Base-by-base conservation (phyloP, 1,284 basidiomycete genomes). In the Coniophora puteana region DNA sequence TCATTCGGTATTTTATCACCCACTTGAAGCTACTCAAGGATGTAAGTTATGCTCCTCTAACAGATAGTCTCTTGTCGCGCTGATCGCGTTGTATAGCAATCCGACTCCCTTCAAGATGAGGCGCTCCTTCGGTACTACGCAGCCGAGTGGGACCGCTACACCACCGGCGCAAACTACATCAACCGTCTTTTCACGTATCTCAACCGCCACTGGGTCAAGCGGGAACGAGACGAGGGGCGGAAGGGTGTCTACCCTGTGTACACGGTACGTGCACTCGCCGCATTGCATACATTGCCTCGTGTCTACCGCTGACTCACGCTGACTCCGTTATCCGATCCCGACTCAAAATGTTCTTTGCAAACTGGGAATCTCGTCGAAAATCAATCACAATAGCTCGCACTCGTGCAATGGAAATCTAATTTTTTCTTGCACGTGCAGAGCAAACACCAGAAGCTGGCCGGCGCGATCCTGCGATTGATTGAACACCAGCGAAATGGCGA, bases 201-300 rank as follows among this genome's bases (percentile, higher is more conserved):
- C 46, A 98, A 99, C 63, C 89, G 95, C 45, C 93, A 98, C 67
- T 99, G 96, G 96, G 94, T 99, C 36, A 97, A 96, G 69, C 82
- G 95, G 33, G 94, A 99, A 63, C 87, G 95, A 61, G 96, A 99
- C 55, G 95, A 99, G 62, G 96, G 96, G 5, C 80, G 93, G 57
- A 98, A 94, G 67, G 87, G 89, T 38, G 88, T 98, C 30, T 97
- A 96, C 65, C 84, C 83, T 4, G 91, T 99, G 21, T 99, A 98
- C 67, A 99, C 94, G 22, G 93, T 95, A 59, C 57, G 89, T 73
- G n/a, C 30, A 22, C 30, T 26, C 27, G 36, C 23, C 14, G 36
- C 24, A 38, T 24, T 41, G 41, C 16, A 22, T 24, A 36, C 28
- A 40, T 7, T 29, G 23, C 7, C 17, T 30, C 5, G 17, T 33